phyloP scores from a whole-genome alignment of 306 rosid species.

The Medicago arabica region DNA sequence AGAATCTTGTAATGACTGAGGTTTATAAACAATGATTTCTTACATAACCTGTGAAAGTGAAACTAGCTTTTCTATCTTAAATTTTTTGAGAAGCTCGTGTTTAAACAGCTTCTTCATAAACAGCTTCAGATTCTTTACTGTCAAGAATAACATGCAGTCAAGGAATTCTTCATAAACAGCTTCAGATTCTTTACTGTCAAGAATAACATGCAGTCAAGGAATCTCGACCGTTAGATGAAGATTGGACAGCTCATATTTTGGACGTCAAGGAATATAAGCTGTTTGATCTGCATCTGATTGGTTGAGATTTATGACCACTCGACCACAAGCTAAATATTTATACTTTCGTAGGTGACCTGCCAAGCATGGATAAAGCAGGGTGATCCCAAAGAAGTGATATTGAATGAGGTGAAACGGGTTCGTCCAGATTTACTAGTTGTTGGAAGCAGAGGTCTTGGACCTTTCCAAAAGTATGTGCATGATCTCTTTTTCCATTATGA shows the following conservation, averaged over 20 bases:
- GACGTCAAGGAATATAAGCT: neutral
- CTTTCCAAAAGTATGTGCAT: slow-evolving; percentile 78
- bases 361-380: slow-evolving; percentile 88
- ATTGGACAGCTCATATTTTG: neutral
- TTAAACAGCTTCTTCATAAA: neutral
- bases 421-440: slow-evolving; percentile 86
- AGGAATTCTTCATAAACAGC: neutral
- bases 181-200: neutral
- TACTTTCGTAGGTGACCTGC: slow-evolving; percentile 64
- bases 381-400: slow-evolving; percentile 84
- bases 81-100: neutral
- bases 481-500: neutral
- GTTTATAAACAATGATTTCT: neutral
- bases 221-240: neutral
- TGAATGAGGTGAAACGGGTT: slow-evolving; percentile 73
- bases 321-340: slow-evolving; percentile 21
- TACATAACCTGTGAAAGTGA: neutral
- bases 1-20: neutral
- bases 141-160: neutral
- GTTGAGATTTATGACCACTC: neutral
- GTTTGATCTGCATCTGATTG: neutral
- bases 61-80: neutral
- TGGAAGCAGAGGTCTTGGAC: slow-evolving; percentile 96
- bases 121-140: neutral
- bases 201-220: neutral